Percentiles rank a stretch among this genome's conserved stretches.
Conservation (phyloP, 345 rosid species). For the Gossypium turneri region DNA sequence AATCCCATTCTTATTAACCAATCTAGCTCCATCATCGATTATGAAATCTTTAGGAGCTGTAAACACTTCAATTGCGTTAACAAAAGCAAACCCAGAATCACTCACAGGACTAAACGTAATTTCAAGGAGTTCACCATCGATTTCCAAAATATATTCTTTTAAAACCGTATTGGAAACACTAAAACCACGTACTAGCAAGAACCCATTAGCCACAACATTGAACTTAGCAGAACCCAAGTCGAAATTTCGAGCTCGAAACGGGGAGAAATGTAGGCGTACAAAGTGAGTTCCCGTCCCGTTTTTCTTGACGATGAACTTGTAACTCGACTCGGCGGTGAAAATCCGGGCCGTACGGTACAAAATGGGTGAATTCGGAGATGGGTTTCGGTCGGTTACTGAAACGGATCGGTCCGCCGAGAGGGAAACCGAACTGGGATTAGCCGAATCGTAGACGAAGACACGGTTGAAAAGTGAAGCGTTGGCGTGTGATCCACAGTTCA, state of each 20-base stretch:
- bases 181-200: constrained; percentile 43
- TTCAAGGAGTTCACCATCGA: constrained; percentile 39
- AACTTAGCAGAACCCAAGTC: constrained; percentile 53
- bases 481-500: constrained; percentile 65
- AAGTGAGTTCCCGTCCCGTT: constrained; percentile 56
- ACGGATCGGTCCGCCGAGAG: constrained; percentile 47
- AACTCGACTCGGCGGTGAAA: constrained; percentile 44
- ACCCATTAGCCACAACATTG: constrained; percentile 50
- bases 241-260: constrained; percentile 48
- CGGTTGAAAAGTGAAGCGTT: constrained; percentile 53
- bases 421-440: constrained; percentile 27
- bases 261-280: constrained; percentile 92
- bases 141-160: constrained; percentile 52
- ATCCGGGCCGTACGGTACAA: constrained; percentile 67
- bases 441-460: constrained; percentile 59
- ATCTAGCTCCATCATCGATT: constrained; percentile 59
- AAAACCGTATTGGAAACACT: constrained; percentile 29
- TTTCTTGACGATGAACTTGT: constrained; percentile 41
- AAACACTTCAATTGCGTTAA: constrained; percentile 75
- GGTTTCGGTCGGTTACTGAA: constrained; percentile 44
- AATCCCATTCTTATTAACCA: constrained; percentile 36
- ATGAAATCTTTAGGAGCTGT: constrained; percentile 65
- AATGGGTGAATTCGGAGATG: constrained; percentile 44
- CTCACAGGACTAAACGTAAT: constrained; percentile 43
- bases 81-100: constrained; percentile 52